Evolutionary conservation across 179 eudicot genomes (phyloP), one percentile per base, ranked within the genome.

Genomic region (Sideroxylon spinosum): DNA sequence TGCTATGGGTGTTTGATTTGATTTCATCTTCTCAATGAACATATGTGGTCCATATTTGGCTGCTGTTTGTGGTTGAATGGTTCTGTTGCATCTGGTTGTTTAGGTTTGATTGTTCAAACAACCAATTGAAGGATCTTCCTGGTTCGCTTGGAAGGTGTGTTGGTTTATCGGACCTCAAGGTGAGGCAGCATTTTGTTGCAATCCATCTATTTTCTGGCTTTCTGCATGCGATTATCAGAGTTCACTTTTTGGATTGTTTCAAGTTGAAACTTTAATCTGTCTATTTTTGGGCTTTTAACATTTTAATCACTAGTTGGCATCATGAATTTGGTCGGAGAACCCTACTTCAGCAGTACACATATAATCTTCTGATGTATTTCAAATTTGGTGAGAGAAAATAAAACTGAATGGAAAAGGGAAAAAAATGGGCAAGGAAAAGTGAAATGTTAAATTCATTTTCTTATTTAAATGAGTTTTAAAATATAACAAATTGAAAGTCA

Each of bases 71-170:
- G 57, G 46, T 66, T 77, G 76, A 64, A 53, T 63, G 60, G 26
- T 53, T 80, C 73, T 12, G 13, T 59, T 68, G 23, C 29, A 53
- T 78, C 19, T 65, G 53, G 49, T 78, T 76, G 13, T n/a, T 78
- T 84, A 95, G 99, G 97, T 70, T 94, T 85, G 98, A 92, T 88
- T 95, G 99, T 82, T 95, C 99, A 73, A 92, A 89, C 82, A 95
- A 95, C 79, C 86, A 84, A 87, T 86, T 95, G 63, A 82, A 76
- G 59, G 86, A 82, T 83, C 90, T 95, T 48, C 98, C 99, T 23
- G 72, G 67, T 79, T 90, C 96, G 32, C 88, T 95, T 73, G 97
- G 99, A 80, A 88, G 83, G 44, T 95, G 99, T 84, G 63, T 70
- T 70, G 87, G 88, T 68, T 85, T 95, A 69, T 77, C 94, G 76